These are phyloP conservation scores for Nicotiana undulata DNA, from an alignment of 257 asterid genomes.

Conservation along the genomic window DNA sequence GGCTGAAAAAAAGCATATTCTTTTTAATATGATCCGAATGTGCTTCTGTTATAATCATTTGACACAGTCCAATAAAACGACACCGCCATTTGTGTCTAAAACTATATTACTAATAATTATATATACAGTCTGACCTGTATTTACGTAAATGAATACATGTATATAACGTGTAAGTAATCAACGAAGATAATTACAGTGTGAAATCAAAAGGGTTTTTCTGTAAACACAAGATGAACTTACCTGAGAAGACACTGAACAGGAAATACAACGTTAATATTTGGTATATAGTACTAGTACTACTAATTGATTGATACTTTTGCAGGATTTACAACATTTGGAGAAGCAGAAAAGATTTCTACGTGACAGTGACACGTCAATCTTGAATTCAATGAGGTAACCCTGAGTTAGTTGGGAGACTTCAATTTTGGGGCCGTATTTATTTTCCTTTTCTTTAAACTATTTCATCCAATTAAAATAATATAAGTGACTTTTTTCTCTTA, in stretches of 20 bases:
- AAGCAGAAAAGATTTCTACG: background rate
- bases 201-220: background rate
- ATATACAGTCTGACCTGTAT: background rate
- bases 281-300: background rate
- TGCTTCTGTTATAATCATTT: conserved; percentile 19
- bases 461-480: no score
- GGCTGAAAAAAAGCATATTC: conserved; percentile 52
- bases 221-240: background rate
- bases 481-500: no score
- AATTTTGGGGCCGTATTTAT: no score
- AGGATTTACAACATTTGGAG: background rate
- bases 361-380: background rate
- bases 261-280: background rate
- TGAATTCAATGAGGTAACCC: background rate
- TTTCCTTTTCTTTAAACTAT: no score
- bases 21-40: conserved; percentile 51
- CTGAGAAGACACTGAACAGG: background rate
- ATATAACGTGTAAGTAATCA: background rate
- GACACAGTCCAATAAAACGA: conserved; percentile 3
- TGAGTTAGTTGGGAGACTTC: background rate
- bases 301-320: background rate
- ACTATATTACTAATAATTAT: background rate
- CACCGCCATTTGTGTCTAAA: background rate
- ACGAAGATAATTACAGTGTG: background rate
- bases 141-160: background rate